phyloP scores from a whole-genome alignment of 345 rosid species.

The Brassica carinata region DNA sequence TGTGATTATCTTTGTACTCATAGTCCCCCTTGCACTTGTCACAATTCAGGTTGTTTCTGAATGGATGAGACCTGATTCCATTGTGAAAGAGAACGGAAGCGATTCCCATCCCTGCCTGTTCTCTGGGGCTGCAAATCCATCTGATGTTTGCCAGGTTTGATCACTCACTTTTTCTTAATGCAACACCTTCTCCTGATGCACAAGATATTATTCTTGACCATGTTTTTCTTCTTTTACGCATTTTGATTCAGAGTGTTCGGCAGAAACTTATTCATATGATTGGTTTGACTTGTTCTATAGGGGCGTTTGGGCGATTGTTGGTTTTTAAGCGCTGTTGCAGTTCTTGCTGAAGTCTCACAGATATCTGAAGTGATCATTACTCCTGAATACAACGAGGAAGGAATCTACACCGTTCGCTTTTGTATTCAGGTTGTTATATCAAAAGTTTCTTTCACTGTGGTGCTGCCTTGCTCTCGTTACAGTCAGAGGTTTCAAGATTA shows the following conservation, averaged over 20 bases:
- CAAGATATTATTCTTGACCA: constrained; percentile 21
- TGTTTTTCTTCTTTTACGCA: neutral
- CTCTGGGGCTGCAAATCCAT: constrained; percentile 90
- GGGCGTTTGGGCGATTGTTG: constrained; percentile 99
- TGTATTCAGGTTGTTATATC: constrained; percentile 81
- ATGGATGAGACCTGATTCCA: constrained; percentile 95
- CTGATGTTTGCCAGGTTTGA: constrained; percentile 99
- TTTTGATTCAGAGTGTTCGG: constrained; percentile 6
- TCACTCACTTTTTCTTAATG: constrained; percentile 6
- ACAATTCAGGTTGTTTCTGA: constrained; percentile 81
- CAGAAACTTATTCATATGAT: constrained; percentile 8
- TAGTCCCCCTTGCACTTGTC: constrained; percentile 19
- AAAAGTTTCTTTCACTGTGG: no score
- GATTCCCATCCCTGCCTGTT: constrained; percentile 82
- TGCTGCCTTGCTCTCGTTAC: neutral
- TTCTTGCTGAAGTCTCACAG: constrained; percentile 85
- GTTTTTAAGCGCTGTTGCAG: constrained; percentile 99
- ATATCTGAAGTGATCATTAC: constrained; percentile 98
- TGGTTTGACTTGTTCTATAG: constrained; percentile 47
- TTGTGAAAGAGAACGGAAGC: constrained; percentile 61
- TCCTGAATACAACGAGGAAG: constrained; percentile 96
- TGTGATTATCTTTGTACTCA: neutral
- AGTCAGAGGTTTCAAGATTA: neutral
- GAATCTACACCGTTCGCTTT: constrained; percentile 97
- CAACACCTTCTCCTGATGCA: constrained; percentile 19